Conservation (phyloP, 257 asterid species). For the Jacaranda mimosifolia region DNA sequence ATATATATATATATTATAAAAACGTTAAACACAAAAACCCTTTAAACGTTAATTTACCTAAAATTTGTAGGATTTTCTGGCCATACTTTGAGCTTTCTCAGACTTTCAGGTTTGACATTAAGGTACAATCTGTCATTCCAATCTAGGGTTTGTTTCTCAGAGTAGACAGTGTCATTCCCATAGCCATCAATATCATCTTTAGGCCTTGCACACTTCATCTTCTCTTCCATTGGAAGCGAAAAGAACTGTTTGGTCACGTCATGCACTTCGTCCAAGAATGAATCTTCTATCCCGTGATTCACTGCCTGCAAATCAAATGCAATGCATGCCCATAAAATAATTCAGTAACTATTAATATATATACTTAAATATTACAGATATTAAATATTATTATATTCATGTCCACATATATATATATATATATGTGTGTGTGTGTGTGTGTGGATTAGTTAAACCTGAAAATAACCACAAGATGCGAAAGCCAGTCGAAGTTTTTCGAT, state of each 20-base stretch:
- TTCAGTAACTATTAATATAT: too few relatives aligned
- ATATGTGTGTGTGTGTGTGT: too few relatives aligned
- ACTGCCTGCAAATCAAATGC: conserved; percentile 33
- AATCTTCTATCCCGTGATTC: conserved; percentile 47
- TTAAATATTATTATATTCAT: too few relatives aligned
- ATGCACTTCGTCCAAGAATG: conserved; percentile 42
- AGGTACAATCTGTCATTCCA: conserved; percentile 50
- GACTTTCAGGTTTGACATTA: conserved; percentile 34
- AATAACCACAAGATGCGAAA: conserved; percentile 44
- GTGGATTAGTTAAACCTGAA: conserved; percentile 40
- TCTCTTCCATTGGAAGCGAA: conserved; percentile 55
- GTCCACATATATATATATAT: too few relatives aligned
- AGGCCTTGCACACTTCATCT: conserved; percentile 40
- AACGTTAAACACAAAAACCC: too few relatives aligned
- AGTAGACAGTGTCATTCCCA: conserved; percentile 43
- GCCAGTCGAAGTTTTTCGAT: conserved; percentile 39
- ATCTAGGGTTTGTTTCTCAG: conserved; percentile 39
- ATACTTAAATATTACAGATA: too few relatives aligned
- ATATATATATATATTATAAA: too few relatives aligned
- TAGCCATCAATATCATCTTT: conserved; percentile 46
- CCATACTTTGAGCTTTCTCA: conserved; percentile 44
- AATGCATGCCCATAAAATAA: too few relatives aligned
- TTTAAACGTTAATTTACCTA: too few relatives aligned
- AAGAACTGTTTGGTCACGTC: conserved; percentile 41
- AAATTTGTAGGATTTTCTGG: conserved; percentile 48